These are phyloP conservation scores for Aspergillus pseudotamarii DNA, from an alignment of 2,329 filamentous ascomycete genomes.

Conservation along the genomic window DNA sequence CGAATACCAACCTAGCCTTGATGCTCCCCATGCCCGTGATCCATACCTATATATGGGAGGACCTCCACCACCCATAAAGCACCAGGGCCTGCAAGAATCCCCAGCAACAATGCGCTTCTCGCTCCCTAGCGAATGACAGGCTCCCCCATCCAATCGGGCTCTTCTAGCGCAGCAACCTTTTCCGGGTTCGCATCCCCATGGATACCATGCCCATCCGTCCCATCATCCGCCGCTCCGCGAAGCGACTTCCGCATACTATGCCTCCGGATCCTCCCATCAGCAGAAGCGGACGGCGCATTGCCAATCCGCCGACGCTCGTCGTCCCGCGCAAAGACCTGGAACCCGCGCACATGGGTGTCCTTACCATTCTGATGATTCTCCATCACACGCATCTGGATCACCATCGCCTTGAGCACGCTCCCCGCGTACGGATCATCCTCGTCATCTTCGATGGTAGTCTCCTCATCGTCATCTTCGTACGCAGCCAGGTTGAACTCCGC, in stretches of 20 bases:
- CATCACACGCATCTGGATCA: constrained; percentile 85
- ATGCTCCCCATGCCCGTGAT: constrained; percentile 9
- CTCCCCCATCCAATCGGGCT: constrained; percentile 54
- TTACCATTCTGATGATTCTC: constrained; percentile 99
- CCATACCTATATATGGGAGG: constrained; percentile 13
- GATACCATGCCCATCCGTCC: constrained; percentile 21
- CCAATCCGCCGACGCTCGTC: constrained; percentile 38
- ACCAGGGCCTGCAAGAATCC: background rate
- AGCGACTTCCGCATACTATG: constrained; percentile 36
- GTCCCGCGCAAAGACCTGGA: constrained; percentile 75
- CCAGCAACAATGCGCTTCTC: background rate
- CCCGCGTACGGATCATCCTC: constrained; percentile 55
- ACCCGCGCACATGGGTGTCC: constrained; percentile 91
- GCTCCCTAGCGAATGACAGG: constrained; percentile 46
- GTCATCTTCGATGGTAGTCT: constrained; percentile 28
- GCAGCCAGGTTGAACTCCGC: constrained; percentile 7
- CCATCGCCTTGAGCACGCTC: constrained; percentile 80
- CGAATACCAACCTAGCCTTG: constrained; percentile 8
- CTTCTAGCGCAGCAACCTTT: constrained; percentile 38
- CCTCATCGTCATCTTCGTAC: constrained; percentile 28
- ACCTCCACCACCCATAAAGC: constrained; percentile 1
- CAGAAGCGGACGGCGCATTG: constrained; percentile 37
- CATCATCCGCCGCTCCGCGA: constrained; percentile 27
- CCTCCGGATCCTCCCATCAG: constrained; percentile 32
- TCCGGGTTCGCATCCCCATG: constrained; percentile 30